Evolutionary conservation across 108 stramenopile species (phyloP).

Genomic region (Pseudonitzschia delicatissima): DNA sequence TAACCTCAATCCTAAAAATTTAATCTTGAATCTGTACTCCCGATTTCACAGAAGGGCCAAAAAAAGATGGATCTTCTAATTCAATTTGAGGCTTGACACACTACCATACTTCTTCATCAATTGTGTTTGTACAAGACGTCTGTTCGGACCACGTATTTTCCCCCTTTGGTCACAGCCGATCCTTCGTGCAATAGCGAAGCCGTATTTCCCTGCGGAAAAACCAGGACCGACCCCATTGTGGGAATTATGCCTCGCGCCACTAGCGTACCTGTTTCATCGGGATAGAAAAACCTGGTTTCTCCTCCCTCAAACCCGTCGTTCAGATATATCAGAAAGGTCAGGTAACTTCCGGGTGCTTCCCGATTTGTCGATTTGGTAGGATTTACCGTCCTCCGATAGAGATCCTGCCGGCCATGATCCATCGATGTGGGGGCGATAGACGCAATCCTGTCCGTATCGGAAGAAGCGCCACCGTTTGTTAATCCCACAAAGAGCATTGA

Average conservation of each 20-base stretch:
- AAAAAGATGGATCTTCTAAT: too few relatives aligned
- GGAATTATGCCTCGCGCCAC: conserved; percentile 36
- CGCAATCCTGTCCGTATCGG: conserved; percentile 44
- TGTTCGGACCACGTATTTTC: conserved; percentile 67
- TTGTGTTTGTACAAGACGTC: conserved; percentile 59
- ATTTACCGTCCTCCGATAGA: conserved; percentile 10
- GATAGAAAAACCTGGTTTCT: conserved; percentile 44
- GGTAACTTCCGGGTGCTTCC: conserved; percentile 18
- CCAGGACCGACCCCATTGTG: conserved; percentile 39
- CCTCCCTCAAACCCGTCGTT: conserved; percentile 75
- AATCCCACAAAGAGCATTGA: conserved; percentile 29
- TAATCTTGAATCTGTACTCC: too few relatives aligned
- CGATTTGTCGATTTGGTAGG: conserved; percentile 24
- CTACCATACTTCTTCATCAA: too few relatives aligned
- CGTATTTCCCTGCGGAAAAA: conserved; percentile 61
- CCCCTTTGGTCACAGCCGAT: conserved; percentile 39
- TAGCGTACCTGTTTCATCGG: background rate
- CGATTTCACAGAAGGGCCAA: too few relatives aligned
- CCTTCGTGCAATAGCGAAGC: conserved; percentile 58
- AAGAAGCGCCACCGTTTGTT: conserved; percentile 62
- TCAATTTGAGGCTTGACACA: too few relatives aligned
- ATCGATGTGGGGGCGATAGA: conserved; percentile 71
- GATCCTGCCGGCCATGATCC: conserved; percentile 60
- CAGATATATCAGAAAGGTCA: conserved; percentile 60
- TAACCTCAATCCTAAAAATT: too few relatives aligned